phyloP scores from a whole-genome alignment of 371 early-diverging fungal species.

The Entomophthora muscae region DNA sequence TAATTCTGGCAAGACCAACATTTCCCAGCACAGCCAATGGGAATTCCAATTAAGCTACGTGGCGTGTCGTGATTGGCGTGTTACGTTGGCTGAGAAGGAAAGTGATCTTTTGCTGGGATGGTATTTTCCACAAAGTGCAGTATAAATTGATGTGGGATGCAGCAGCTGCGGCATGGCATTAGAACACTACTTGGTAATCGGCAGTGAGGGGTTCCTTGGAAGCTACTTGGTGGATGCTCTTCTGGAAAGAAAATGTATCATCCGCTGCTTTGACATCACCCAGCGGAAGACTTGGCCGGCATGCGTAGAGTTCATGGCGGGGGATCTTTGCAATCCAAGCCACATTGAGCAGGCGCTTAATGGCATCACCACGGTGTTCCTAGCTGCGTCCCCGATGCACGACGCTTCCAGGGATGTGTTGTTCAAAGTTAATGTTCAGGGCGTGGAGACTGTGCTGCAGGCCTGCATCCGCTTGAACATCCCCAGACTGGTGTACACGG shows the following conservation, averaged over 20 bases:
- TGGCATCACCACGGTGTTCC: slow-evolving; percentile 25
- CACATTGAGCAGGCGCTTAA: slow-evolving; percentile 8
- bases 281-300: neutral
- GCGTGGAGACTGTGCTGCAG: slow-evolving; percentile 64
- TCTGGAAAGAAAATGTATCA: neutral
- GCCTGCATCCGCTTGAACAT: slow-evolving; percentile 52
- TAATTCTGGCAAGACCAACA: too few species aligned
- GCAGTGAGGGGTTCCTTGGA: slow-evolving; percentile 13
- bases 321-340: slow-evolving; percentile 9
- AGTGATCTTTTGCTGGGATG: too few species aligned
- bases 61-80: too few species aligned
- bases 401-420: slow-evolving; percentile 41
- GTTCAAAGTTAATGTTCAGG: slow-evolving; percentile 71
- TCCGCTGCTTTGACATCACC: neutral
- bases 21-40: too few species aligned
- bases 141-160: too few species aligned
- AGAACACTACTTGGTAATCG: slow-evolving; percentile 12
- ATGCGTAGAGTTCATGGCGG: slow-evolving; percentile 7
- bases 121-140: too few species aligned
- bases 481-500: slow-evolving; percentile 61
- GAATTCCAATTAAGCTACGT: too few species aligned
- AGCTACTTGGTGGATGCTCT: slow-evolving; percentile 9
- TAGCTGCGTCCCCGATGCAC: slow-evolving; percentile 80
- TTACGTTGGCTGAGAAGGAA: too few species aligned
- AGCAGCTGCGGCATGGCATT: too few species aligned